phyloP scores from a whole-genome alignment of 2,329 filamentous ascomycete species.

The Penicillium psychrosexuale region DNA sequence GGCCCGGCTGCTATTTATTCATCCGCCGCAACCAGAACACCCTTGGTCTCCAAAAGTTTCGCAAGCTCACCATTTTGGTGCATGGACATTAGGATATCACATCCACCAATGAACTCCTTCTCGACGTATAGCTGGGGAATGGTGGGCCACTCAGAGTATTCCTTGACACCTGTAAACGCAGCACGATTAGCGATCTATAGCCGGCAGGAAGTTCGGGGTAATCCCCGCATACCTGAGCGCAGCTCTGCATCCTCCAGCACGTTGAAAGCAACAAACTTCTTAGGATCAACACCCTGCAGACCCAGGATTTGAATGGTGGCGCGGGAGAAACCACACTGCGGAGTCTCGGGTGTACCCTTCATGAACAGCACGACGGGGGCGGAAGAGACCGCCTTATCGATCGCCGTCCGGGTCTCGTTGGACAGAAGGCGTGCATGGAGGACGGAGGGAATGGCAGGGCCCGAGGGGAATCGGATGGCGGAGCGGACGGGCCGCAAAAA shows the following conservation, averaged over 20 bases:
- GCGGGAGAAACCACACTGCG: conserved; percentile 94
- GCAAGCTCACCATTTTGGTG: conserved; percentile 92
- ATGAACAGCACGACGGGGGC: conserved; percentile 97
- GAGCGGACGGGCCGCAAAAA: conserved; percentile 21
- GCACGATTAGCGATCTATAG: not conserved
- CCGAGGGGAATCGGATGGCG: conserved; percentile 13
- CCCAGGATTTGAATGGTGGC: conserved; percentile 93
- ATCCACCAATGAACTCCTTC: conserved; percentile 96
- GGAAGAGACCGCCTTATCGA: conserved; percentile 83
- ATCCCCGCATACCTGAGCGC: conserved; percentile 62
- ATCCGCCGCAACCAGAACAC: conserved; percentile 69
- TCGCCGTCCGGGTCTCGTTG: conserved; percentile 72
- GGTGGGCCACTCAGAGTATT: conserved; percentile 98
- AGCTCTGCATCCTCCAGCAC: conserved; percentile 89
- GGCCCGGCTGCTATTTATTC: conserved; percentile 22
- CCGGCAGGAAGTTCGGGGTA: not conserved
- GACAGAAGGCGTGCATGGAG: conserved; percentile 66
- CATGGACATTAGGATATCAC: conserved; percentile 95
- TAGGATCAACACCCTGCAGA: conserved; percentile 88
- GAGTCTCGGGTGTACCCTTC: conserved; percentile 96
- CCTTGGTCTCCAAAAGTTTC: conserved; percentile 88
- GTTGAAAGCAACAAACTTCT: conserved; percentile 97
- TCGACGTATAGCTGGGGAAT: conserved; percentile 95
- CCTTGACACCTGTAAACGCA: conserved; percentile 74
- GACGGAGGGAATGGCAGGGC: conserved; percentile 38